phyloP scores from a whole-genome alignment of 1,284 basidiomycete genomes.

The Heterobasidion annosum region DNA sequence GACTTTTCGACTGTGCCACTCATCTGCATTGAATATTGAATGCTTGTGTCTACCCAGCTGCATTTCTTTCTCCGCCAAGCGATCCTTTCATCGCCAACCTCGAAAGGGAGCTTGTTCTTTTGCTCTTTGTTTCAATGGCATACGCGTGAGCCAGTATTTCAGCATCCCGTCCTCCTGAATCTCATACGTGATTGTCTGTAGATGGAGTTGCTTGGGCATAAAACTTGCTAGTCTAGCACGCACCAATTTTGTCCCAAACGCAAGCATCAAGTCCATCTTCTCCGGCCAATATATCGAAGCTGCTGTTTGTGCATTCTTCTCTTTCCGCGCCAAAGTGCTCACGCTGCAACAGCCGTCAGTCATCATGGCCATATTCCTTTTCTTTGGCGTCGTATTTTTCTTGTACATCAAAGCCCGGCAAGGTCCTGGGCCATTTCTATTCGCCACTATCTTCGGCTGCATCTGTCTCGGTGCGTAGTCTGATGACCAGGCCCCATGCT shows the following conservation, averaged over 20 bases:
- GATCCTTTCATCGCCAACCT: conserved; percentile 62
- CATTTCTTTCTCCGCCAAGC: conserved; percentile 59
- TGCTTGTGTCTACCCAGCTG: conserved; percentile 26
- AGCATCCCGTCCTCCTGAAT: not conserved
- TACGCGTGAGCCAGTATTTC: conserved; percentile 53
- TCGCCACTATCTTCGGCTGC: conserved; percentile 50
- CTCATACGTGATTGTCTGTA: conserved; percentile 15
- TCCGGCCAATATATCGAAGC: conserved; percentile 53
- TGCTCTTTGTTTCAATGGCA: conserved; percentile 37
- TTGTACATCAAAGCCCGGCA: conserved; percentile 57
- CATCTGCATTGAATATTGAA: conserved; percentile 1
- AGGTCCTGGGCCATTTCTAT: conserved; percentile 59
- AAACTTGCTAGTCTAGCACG: conserved; percentile 56
- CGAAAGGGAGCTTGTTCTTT: conserved; percentile 60
- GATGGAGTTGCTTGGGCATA: conserved; percentile 63
- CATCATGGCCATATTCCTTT: conserved; percentile 59
- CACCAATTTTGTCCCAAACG: conserved; percentile 29
- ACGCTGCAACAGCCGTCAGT: conserved; percentile 36
- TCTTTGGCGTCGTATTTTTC: conserved; percentile 50
- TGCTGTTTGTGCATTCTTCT: conserved; percentile 27
- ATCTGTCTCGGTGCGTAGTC: conserved; percentile 38
- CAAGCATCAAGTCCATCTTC: conserved; percentile 26
- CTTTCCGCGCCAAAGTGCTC: conserved; percentile 8
- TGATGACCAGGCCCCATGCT: not conserved
- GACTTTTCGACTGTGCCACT: not conserved